Conservation (phyloP, 164 flowering plant species). For the Warburgia ugandensis region DNA sequence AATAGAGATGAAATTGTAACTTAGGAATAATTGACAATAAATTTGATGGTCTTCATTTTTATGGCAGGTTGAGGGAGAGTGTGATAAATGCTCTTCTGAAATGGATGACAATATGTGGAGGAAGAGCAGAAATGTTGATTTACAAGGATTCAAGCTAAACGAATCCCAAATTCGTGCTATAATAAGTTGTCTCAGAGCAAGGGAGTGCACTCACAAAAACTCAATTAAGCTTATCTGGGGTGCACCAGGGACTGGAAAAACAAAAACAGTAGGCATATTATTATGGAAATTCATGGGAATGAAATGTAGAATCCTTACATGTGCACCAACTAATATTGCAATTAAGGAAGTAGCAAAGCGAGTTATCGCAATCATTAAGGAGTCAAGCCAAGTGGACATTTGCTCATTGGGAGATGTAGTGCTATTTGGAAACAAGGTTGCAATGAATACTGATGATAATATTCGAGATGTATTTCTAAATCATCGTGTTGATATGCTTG, state of each 20-base stretch:
- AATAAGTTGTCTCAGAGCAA: slow-evolving; percentile 17
- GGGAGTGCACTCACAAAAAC: slow-evolving; percentile 29
- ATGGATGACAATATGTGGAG: background rate
- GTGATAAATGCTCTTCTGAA: slow-evolving; percentile 19
- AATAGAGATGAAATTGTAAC: too few relatives aligned
- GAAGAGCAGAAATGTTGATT: too few relatives aligned
- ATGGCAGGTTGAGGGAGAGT: slow-evolving; percentile 27
- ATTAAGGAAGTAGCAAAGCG: slow-evolving; percentile 52
- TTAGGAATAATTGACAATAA: too few relatives aligned
- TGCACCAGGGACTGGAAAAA: slow-evolving; percentile 85
- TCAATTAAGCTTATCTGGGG: slow-evolving; percentile 64
- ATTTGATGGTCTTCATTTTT: background rate
- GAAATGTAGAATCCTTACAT: slow-evolving; percentile 40
- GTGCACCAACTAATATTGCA: slow-evolving; percentile 76
- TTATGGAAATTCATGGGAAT: slow-evolving; percentile 26
- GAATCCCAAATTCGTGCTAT: slow-evolving; percentile 53
- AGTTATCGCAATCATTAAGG: slow-evolving; percentile 29
- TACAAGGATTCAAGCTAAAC: slow-evolving; percentile 25
- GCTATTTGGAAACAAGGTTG: slow-evolving; percentile 53
- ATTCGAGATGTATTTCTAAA: slow-evolving; percentile 51
- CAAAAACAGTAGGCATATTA: slow-evolving; percentile 44
- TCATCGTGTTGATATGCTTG: slow-evolving; percentile 32
- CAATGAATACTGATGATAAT: slow-evolving; percentile 29
- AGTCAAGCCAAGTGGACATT: slow-evolving; percentile 7
- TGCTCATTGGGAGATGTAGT: slow-evolving; percentile 51